Percentiles rank a stretch among this genome's conserved stretches.
phyloP scores from a whole-genome alignment of 1,284 basidiomycete species.

The Coriolopsis trogii region DNA sequence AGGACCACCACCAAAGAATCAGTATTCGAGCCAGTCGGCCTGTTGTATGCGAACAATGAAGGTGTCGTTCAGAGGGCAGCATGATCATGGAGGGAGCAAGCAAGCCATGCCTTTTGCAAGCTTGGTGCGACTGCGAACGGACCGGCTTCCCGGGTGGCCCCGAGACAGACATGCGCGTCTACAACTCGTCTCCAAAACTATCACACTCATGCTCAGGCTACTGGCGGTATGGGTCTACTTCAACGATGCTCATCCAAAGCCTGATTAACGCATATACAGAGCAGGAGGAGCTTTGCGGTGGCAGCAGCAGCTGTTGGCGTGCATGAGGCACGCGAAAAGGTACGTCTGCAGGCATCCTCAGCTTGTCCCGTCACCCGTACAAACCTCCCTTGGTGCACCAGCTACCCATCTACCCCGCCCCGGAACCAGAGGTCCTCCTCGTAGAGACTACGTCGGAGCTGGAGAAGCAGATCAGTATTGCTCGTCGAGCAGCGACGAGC shows the following conservation, averaged over 20 bases:
- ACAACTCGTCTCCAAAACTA: neutral
- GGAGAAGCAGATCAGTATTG: conserved; percentile 70
- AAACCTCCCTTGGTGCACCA: conserved; percentile 34
- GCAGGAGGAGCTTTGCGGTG: conserved; percentile 21
- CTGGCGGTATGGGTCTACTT: conserved; percentile 20
- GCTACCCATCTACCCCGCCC: conserved; percentile 80
- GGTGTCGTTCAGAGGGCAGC: too few species aligned
- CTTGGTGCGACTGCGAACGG: too few species aligned
- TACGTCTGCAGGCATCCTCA: conserved; percentile 5
- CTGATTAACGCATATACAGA: conserved; percentile 2
- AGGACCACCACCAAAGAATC: too few species aligned
- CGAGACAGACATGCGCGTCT: neutral
- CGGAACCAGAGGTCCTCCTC: conserved; percentile 64
- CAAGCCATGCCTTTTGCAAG: too few species aligned
- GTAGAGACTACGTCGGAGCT: conserved; percentile 74
- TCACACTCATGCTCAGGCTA: conserved; percentile 21
- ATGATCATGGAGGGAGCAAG: too few species aligned
- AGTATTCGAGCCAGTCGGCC: too few species aligned
- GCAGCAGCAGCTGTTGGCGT: conserved; percentile 25
- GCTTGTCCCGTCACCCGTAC: neutral
- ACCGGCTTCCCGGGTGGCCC: neutral
- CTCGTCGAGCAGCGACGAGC: conserved; percentile 57
- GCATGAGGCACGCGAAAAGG: conserved; percentile 28
- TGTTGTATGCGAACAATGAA: too few species aligned
- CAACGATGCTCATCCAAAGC: neutral